These are phyloP conservation scores for Rhynchospora tenuis DNA, from an alignment of 176 grass and related monocot genomes.

Conservation along the genomic window DNA sequence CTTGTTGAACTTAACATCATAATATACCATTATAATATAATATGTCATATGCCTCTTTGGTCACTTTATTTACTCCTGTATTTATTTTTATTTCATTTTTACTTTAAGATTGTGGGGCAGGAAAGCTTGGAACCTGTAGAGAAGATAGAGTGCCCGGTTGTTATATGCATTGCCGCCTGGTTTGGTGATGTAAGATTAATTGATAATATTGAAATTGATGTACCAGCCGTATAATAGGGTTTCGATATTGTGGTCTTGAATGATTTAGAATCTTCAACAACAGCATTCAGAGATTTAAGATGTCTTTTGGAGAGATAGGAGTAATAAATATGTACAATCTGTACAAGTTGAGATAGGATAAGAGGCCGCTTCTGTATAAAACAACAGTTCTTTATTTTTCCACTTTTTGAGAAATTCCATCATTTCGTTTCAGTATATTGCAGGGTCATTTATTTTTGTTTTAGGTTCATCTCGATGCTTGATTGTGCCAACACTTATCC, in stretches of 20 bases:
- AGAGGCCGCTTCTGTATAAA: not conserved
- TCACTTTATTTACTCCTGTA: not conserved
- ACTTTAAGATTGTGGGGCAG: slow-evolving; percentile 62
- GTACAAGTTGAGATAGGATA: not conserved
- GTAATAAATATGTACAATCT: not conserved
- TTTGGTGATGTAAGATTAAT: slow-evolving; percentile 76
- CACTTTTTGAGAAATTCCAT: not conserved
- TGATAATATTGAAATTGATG: slow-evolving; percentile 69
- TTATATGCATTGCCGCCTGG: slow-evolving; percentile 71
- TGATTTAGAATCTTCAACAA: not conserved
- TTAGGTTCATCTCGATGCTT: not conserved
- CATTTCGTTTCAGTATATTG: not conserved
- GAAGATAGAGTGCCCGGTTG: slow-evolving; percentile 32
- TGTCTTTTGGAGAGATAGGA: not conserved
- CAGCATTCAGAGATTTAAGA: not conserved
- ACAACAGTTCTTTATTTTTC: not conserved
- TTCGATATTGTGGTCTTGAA: not conserved
- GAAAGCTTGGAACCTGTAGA: slow-evolving; percentile 45
- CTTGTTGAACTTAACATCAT: not conserved
- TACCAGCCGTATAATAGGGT: not conserved
- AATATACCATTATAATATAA: not conserved
- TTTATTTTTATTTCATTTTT: not conserved
- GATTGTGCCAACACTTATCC: not conserved
- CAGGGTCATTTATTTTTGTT: not conserved
- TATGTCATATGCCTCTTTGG: not conserved